Evolutionary conservation across 176 grass and related monocot species (phyloP).

Genomic region (Oryza punctata): DNA sequence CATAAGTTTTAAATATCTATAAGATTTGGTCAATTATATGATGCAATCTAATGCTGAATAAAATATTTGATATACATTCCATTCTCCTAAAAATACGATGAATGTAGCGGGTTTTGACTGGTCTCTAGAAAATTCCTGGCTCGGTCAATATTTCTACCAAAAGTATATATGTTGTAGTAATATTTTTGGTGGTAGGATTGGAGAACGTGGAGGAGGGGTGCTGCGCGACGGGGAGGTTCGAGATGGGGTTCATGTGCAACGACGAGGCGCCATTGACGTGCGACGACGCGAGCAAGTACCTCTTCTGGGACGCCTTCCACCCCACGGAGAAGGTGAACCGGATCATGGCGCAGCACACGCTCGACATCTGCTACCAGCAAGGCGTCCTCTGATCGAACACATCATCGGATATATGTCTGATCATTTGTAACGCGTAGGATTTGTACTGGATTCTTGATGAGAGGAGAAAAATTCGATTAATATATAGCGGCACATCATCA

Average conservation of each 20-base stretch:
- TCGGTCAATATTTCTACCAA: too few species aligned
- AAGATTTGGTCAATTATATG: too few species aligned
- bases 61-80: too few species aligned
- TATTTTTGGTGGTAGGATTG: slow-evolving; percentile 21
- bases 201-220: slow-evolving; percentile 83
- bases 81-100: too few species aligned
- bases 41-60: too few species aligned
- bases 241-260: slow-evolving; percentile 74
- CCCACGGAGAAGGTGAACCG: slow-evolving; percentile 57
- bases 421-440: neutral
- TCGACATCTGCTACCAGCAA: slow-evolving; percentile 37
- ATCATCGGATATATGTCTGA: neutral
- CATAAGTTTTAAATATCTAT: too few species aligned
- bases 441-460: neutral
- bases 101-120: too few species aligned
- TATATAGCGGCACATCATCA: too few species aligned
- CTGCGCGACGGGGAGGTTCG: slow-evolving; percentile 68
- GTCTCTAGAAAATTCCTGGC: too few species aligned
- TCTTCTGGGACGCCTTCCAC: slow-evolving; percentile 63
- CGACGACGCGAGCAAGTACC: slow-evolving; percentile 53
- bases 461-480: too few species aligned
- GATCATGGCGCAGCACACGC: slow-evolving; percentile 54
- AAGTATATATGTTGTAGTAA: too few species aligned
- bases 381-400: slow-evolving; percentile 30
- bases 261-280: slow-evolving; percentile 48